Evolutionary conservation across 768 basidiomycete species (phyloP).

Genomic region (Suillus occidentalis): DNA sequence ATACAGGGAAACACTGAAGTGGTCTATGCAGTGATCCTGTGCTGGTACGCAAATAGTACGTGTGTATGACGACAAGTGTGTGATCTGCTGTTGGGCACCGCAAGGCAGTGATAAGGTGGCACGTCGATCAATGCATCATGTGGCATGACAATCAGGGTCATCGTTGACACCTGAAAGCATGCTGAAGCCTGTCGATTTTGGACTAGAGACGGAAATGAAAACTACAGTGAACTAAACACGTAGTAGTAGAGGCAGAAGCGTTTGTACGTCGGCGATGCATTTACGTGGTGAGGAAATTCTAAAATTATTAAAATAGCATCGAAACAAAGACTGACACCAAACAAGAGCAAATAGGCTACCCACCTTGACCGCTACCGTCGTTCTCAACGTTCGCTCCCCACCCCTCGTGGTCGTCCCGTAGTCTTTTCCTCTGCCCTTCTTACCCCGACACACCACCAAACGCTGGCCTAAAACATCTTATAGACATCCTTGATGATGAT

Average conservation of each 20-base stretch:
- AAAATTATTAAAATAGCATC: background rate
- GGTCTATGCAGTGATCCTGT: background rate
- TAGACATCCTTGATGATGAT: conserved; percentile 21
- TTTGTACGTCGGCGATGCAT: too few species aligned
- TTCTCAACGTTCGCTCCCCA: conserved; percentile 26
- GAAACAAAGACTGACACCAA: conserved; percentile 17
- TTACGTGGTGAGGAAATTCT: background rate
- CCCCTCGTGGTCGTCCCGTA: conserved; percentile 12
- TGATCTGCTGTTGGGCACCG: background rate
- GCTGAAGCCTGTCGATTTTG: background rate
- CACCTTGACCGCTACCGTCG: conserved; percentile 35
- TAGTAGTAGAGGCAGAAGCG: background rate
- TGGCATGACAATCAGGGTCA: background rate
- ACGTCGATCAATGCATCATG: background rate
- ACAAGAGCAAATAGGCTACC: conserved; percentile 25
- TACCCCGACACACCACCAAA: background rate
- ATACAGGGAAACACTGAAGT: background rate
- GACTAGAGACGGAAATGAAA: background rate
- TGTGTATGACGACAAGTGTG: background rate
- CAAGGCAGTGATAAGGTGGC: background rate
- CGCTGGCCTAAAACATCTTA: background rate
- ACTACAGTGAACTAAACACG: background rate
- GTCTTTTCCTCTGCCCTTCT: conserved; percentile 8
- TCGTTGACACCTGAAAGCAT: background rate
- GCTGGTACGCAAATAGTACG: background rate